Evolutionary conservation across 2,329 filamentous ascomycete species (phyloP), one percentile per base, ranked within the genome.

Genomic region (Fusarium sp.): DNA sequence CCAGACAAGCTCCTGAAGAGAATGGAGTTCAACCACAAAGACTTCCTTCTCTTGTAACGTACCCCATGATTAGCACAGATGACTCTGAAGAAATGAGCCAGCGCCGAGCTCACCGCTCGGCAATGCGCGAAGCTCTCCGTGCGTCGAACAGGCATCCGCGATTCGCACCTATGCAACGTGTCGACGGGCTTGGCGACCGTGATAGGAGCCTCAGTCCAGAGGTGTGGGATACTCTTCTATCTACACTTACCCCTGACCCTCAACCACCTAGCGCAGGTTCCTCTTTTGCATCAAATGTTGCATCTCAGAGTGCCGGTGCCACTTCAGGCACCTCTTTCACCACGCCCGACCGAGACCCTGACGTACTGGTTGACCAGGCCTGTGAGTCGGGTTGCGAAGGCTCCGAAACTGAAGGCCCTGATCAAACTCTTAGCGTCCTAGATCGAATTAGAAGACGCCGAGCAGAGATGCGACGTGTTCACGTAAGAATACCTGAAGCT

Each of bases 141-240:
- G 41, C 33, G 2, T 29, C 57, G n/a, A 52, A 25, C 22, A 45
- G 63, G 41, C 49, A 41, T 20, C 46, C 33, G 7, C 70, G 68
- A 27, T 62, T 68, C 38, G 46, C 44, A 25, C 33, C 58, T 29
- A 25, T 62, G 5, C 63, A 64, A 22, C 74, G 64, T 7, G 50
- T 92, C 3, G 91, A 97, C 80, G 94, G 94, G 7, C 87, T 97
- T 20, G 94, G 94, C 41, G 94, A 97, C 81, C 92, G 94, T 65
- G 89, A 94, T 70, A 90, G 94, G 74, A 97, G 94, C 80, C 83
- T 94, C n/a, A 94, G 92, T 78, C 91, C 92, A 2, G 91, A 92
- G 59, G 86, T 86, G 3, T 98, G 95, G 95, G 92, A 95, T 66
- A 94, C 91, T 6, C 89, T 98, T 58, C 85, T 94, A 63, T 91